phyloP scores from a whole-genome alignment of 2,329 filamentous ascomycete genomes.

The Nigrospora osmanthi region DNA sequence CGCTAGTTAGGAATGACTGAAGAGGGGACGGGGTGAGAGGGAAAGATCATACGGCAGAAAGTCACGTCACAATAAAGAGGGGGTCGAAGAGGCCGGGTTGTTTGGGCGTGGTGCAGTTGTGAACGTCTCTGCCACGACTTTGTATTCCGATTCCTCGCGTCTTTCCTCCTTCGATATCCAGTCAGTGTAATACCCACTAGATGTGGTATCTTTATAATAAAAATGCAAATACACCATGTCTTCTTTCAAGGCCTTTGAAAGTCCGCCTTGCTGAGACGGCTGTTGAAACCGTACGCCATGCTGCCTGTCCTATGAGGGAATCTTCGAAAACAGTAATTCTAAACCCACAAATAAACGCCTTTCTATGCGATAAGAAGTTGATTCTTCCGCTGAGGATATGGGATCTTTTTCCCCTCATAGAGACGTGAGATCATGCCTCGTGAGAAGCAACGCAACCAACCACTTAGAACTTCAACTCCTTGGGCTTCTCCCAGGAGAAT shows the following conservation, averaged over 20 bases:
- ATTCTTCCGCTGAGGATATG: conserved; percentile 24
- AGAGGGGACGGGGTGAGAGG: too few species aligned
- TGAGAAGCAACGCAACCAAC: conserved; percentile 5
- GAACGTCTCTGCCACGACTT: too few species aligned
- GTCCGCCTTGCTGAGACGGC: conserved; percentile 7
- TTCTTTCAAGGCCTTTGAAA: conserved; percentile 2
- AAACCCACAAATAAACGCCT: conserved; percentile 23
- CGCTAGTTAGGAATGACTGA: too few species aligned
- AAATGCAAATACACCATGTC: not conserved
- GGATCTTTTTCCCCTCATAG: not conserved
- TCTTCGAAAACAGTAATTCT: conserved; percentile 19
- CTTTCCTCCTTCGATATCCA: too few species aligned
- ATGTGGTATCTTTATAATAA: not conserved
- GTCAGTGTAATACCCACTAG: too few species aligned
- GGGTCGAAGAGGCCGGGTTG: too few species aligned
- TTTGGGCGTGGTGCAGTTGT: too few species aligned
- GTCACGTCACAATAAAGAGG: too few species aligned
- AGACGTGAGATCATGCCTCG: conserved; percentile 2
- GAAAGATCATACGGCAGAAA: too few species aligned
- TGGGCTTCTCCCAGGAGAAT: conserved; percentile 98
- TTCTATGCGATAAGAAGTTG: conserved; percentile 31
- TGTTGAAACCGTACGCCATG: conserved; percentile 31
- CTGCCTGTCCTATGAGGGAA: conserved; percentile 29
- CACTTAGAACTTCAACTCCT: conserved; percentile 80
- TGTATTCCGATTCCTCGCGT: too few species aligned